These are phyloP conservation scores for Taiozyma onychis DNA, from an alignment of 1,139 yeast genomes.

Conservation along the genomic window DNA sequence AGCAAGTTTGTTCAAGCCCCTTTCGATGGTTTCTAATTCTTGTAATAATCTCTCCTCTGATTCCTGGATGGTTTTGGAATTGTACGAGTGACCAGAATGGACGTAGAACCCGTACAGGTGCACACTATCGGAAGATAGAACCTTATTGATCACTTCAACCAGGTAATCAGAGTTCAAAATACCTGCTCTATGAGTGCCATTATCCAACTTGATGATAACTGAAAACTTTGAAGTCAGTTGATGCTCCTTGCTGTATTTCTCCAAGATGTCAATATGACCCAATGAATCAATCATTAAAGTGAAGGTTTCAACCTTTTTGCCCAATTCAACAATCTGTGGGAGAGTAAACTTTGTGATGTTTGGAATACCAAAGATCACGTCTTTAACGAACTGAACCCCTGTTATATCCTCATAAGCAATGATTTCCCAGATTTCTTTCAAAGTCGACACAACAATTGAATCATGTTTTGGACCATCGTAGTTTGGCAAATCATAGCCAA, in stretches of 20 bases:
- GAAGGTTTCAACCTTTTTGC: constrained; percentile 36
- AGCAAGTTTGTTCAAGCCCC: constrained; percentile 40
- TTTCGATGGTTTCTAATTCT: constrained; percentile 52
- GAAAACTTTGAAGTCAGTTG: constrained; percentile 41
- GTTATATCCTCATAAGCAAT: constrained; percentile 34
- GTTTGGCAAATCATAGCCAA: constrained; percentile 39
- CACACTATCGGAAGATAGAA: constrained; percentile 27
- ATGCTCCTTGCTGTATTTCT: constrained; percentile 28
- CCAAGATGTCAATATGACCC: constrained; percentile 48
- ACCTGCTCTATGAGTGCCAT: constrained; percentile 67
- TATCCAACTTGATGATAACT: constrained; percentile 49
- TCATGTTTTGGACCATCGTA: constrained; percentile 32
- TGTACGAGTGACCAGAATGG: constrained; percentile 76
- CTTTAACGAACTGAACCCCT: constrained; percentile 42
- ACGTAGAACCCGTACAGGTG: constrained; percentile 64
- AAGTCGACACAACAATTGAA: constrained; percentile 63
- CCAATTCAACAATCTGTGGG: constrained; percentile 42
- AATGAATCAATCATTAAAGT: constrained; percentile 58
- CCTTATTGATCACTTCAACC: constrained; percentile 25
- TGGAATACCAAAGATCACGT: constrained; percentile 67
- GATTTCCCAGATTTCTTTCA: constrained; percentile 59
- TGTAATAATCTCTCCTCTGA: constrained; percentile 45
- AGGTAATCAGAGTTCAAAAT: constrained; percentile 31
- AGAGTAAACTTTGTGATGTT: constrained; percentile 47
- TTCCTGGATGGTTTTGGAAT: constrained; percentile 37